Base-by-base conservation (phyloP, 768 basidiomycete genomes). In the Trametes cinnabarina region DNA sequence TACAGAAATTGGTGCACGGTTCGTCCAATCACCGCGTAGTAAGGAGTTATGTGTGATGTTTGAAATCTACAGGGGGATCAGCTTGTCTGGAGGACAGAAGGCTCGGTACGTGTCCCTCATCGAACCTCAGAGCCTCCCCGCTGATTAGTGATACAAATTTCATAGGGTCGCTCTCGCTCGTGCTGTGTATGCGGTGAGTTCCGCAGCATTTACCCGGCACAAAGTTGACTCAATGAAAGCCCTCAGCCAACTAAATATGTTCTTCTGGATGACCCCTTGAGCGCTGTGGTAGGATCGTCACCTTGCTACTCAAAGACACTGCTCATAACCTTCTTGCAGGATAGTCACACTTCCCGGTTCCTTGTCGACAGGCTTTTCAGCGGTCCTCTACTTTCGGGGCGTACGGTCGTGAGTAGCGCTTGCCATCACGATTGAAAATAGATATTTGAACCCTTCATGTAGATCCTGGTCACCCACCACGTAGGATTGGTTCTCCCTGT, bases 401-500 rank as follows among this genome's bases (percentile, higher is more conserved):
- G 91, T 28, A 93, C 92, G 0, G 86, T 92, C 32, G 77, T 86
- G 57, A 58, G 77, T 55, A n/a, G 17, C 12, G 47, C 39, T 19
- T n/a, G n/a, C n/a, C n/a, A n/a, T n/a, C n/a, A n/a, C n/a, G n/a
- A n/a, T n/a, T n/a, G n/a, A 17, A 15, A 20, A 14, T 54, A 17
- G 26, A 40, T 15, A 12, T 47, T 1, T 49, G 25, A 58, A 25
- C 41, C 30, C 17, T 19, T n/a, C 32, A 47, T 26, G 1, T 12
- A 85, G 85, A 74, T 87, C 41, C 76, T 88, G 4, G 90, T 94
- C 34, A 91, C 90, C 0, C 92, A 94, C 61, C 91, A 93, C 65
- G 85, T 93, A 23, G 88, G 92, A 48, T 80, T 94, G 1, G 85
- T 93, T n/a, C 80, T 92, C 8, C 86, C 90, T 0, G 85, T 83